These are phyloP conservation scores for Thielaviopsis euricoi DNA, from an alignment of 2,329 filamentous ascomycete genomes.

Conservation along the genomic window DNA sequence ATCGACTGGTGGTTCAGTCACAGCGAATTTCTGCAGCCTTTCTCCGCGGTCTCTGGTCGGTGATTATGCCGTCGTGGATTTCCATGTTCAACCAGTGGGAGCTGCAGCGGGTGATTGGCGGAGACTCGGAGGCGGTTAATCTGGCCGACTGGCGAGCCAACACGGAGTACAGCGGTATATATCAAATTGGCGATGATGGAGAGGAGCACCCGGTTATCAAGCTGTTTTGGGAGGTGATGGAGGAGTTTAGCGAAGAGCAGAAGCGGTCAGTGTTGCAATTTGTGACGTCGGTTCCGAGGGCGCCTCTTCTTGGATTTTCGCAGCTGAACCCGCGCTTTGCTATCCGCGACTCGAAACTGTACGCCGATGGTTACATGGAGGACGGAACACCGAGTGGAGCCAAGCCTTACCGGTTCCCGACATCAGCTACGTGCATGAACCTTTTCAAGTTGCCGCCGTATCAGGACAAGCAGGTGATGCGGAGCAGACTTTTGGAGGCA, in stretches of 20 bases:
- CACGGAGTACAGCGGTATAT: slow-evolving; percentile 76
- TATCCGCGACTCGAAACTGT: slow-evolving; percentile 55
- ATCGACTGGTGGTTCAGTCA: slow-evolving; percentile 70
- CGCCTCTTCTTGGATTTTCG: slow-evolving; percentile 75
- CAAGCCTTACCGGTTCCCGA: slow-evolving; percentile 49
- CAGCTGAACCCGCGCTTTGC: slow-evolving; percentile 75
- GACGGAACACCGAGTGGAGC: slow-evolving; percentile 51
- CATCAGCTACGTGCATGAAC: slow-evolving; percentile 92
- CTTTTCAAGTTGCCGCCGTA: slow-evolving; percentile 84
- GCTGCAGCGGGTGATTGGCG: slow-evolving; percentile 81
- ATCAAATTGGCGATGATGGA: slow-evolving; percentile 75
- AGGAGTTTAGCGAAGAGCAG: slow-evolving; percentile 56
- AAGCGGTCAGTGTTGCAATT: slow-evolving; percentile 82
- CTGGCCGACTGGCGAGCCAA: slow-evolving; percentile 70
- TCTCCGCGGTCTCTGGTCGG: slow-evolving; percentile 65
- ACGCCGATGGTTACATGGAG: slow-evolving; percentile 29
- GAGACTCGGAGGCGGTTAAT: slow-evolving; percentile 72
- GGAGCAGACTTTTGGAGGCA: slow-evolving; percentile 74
- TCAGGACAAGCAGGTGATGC: slow-evolving; percentile 44
- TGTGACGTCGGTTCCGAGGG: slow-evolving; percentile 82
- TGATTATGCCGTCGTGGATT: slow-evolving; percentile 85
- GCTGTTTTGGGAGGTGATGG: slow-evolving; percentile 86
- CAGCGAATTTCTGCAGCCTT: slow-evolving; percentile 74
- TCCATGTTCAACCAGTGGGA: slow-evolving; percentile 98
- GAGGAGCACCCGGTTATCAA: slow-evolving; percentile 71